Evolutionary conservation across 1,284 basidiomycete species (phyloP).

Genomic region (Apiotrichum akiyoshidainum): DNA sequence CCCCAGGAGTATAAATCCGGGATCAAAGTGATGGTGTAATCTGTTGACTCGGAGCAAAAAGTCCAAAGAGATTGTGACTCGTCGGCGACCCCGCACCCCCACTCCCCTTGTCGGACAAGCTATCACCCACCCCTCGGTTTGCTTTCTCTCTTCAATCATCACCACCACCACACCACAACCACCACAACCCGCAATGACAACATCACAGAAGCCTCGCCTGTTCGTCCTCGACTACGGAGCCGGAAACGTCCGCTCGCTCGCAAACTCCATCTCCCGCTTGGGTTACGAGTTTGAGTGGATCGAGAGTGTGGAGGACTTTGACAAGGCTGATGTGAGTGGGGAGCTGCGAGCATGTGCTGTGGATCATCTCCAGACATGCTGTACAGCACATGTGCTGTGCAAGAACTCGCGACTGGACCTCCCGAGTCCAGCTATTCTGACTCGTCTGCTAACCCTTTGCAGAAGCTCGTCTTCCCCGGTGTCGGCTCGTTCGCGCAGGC

Average conservation of each 20-base stretch:
- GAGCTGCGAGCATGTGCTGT: not conserved
- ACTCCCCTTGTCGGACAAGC: not conserved
- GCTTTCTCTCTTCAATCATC: not conserved
- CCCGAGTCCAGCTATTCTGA: not conserved
- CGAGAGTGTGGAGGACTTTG: constrained; percentile 74
- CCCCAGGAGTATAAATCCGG: too few relatives aligned
- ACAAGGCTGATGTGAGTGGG: constrained; percentile 76
- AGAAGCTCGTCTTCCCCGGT: constrained; percentile 98
- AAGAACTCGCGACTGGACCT: not conserved
- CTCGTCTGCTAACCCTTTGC: constrained; percentile 2
- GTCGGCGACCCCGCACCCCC: too few relatives aligned
- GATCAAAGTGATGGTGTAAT: too few relatives aligned
- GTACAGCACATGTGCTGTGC: too few relatives aligned
- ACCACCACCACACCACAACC: not conserved
- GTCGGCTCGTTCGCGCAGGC: constrained; percentile 93
- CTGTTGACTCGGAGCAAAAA: too few relatives aligned
- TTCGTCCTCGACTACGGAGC: constrained; percentile 95
- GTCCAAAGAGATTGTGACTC: too few relatives aligned
- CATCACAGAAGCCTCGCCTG: constrained; percentile 52
- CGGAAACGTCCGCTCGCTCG: constrained; percentile 82
- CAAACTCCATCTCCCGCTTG: constrained; percentile 84
- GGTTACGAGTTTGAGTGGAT: constrained; percentile 93
- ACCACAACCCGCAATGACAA: not conserved
- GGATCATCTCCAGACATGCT: too few relatives aligned
- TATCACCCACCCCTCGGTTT: not conserved